These are phyloP conservation scores for Plectranthus barbatus DNA, from an alignment of 257 asterid genomes.

Conservation along the genomic window DNA sequence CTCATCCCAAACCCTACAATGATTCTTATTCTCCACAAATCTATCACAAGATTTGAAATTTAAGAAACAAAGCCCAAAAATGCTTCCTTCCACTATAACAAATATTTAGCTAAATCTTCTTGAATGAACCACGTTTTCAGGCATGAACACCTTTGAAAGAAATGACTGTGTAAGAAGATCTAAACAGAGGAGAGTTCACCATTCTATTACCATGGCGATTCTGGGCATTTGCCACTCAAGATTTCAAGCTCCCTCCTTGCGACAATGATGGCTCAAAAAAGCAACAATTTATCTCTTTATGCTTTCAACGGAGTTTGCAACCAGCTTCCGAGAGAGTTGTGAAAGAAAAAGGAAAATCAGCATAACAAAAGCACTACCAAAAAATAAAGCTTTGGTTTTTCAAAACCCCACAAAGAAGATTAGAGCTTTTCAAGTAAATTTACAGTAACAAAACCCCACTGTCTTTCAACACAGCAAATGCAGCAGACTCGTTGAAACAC, in stretches of 20 bases:
- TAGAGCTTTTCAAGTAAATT: conserved; percentile 14
- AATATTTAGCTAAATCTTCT: neutral
- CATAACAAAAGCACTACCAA: conserved; percentile 9
- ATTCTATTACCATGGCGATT: conserved; percentile 18
- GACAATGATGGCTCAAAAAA: conserved; percentile 10
- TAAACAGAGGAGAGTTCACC: conserved; percentile 17
- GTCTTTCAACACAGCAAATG: conserved; percentile 1
- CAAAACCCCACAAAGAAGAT: conserved; percentile 30
- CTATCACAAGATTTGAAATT: conserved; percentile 11
- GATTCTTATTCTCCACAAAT: conserved; percentile 3
- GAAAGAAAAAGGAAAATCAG: conserved; percentile 11
- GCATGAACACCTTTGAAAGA: too few species aligned
- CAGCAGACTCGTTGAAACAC: conserved; percentile 14
- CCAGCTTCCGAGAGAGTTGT: neutral
- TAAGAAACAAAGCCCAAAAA: too few species aligned
- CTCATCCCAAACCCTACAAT: conserved; percentile 37
- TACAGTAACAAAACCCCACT: conserved; percentile 21
- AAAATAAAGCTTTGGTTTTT: neutral
- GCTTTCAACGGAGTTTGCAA: neutral
- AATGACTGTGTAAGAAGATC: conserved; percentile 28
- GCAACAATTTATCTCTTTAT: conserved; percentile 6
- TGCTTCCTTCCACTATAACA: too few species aligned
- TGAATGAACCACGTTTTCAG: too few species aligned
- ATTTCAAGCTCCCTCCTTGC: conserved; percentile 3
- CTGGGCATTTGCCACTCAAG: conserved; percentile 10